A percentile compares a stretch with the other conserved stretches of the same genome.
These are phyloP conservation scores for Phytopythium helicoides DNA, from an alignment of 352 stramenopile species.

Conservation along the genomic window DNA sequence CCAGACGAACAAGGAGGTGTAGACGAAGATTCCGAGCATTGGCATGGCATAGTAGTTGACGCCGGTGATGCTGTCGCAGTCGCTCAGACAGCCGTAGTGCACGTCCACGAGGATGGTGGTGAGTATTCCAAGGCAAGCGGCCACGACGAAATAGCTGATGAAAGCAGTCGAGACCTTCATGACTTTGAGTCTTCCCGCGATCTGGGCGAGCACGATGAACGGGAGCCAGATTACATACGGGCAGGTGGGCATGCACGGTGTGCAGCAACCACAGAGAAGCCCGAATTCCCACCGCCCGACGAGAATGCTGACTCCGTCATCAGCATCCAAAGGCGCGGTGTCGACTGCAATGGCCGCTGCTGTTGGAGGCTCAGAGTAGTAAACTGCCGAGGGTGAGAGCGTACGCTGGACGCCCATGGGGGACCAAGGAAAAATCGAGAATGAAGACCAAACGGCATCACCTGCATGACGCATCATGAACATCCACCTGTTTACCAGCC, in stretches of 20 bases:
- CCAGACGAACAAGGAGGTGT: slow-evolving; percentile 25
- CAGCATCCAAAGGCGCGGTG: slow-evolving; percentile 20
- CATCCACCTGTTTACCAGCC: no score
- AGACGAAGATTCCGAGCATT: slow-evolving; percentile 7
- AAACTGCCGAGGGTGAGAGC: slow-evolving; percentile 1
- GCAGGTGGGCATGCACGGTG: slow-evolving; percentile 23
- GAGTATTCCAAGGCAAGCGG: no score
- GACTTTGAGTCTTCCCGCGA: slow-evolving; percentile 23
- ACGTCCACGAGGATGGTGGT: no score
- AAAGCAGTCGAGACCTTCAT: slow-evolving; percentile 6
- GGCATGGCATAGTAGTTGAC: slow-evolving; percentile 32
- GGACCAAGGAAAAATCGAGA: no score
- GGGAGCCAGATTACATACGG: slow-evolving; percentile 17
- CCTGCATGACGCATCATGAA: no score
- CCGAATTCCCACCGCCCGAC: slow-evolving; percentile 12
- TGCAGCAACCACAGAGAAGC: slow-evolving; percentile 20
- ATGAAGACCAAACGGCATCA: no score
- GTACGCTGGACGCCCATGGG: no score
- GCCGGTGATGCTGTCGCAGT: slow-evolving; percentile 27
- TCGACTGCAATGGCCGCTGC: slow-evolving; percentile 21
- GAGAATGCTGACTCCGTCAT: slow-evolving; percentile 7
- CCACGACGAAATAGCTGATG: no score
- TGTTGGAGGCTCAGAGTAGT: slow-evolving; percentile 16
- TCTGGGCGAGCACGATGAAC: slow-evolving; percentile 32
- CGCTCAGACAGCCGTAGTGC: no score